Evolutionary conservation across 768 basidiomycete species (phyloP), one percentile per base, ranked within the genome.

Genomic region (Kwoniella europaea): DNA sequence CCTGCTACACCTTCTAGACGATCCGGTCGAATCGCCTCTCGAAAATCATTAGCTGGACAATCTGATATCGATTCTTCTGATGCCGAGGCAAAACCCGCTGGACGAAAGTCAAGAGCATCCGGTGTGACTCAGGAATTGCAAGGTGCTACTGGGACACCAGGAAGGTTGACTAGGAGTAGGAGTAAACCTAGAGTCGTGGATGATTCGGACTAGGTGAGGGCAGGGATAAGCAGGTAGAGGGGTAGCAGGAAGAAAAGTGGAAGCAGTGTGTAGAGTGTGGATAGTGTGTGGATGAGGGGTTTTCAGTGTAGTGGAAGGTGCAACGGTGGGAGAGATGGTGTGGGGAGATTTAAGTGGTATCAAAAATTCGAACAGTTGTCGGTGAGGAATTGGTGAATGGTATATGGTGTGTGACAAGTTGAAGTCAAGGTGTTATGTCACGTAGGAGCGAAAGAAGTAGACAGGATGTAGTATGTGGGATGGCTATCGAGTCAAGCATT

Each of bases 161-260:
- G 57, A 35, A 74, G 78, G 63, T 73, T 74, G 56, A 80, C 79
- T 20, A 76, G 82, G 72, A 82, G 78, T 63, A 67, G 82, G 63
- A 80, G 79, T 64, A 76, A 76, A 59, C 78, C 75, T 2, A 67
- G 79, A 71, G 55, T 79, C 46, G 67, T 71, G 29, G 75, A 76
- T 35, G 79, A 81, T 59, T 74, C 73, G 43, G 80, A 79, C 56
- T 79, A 79, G 74, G 46, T n/a, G 50, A 61, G 43, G 5, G 56
- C 3, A 41, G 12, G 54, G 22, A 59, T 22, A 50, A 24, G 56
- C 3, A 18, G 20, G 13, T 46, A 56, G 64, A 1, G 64, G 27
- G 16, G 64, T 27, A 13, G 29, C 13, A 10, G 64, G 13, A 4
- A 10, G 5, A 16, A 43, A 46, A n/a, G 55, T 18, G 46, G 12